These are phyloP conservation scores for Jatropha curcas DNA, from an alignment of 345 rosid genomes.

Conservation along the genomic window DNA sequence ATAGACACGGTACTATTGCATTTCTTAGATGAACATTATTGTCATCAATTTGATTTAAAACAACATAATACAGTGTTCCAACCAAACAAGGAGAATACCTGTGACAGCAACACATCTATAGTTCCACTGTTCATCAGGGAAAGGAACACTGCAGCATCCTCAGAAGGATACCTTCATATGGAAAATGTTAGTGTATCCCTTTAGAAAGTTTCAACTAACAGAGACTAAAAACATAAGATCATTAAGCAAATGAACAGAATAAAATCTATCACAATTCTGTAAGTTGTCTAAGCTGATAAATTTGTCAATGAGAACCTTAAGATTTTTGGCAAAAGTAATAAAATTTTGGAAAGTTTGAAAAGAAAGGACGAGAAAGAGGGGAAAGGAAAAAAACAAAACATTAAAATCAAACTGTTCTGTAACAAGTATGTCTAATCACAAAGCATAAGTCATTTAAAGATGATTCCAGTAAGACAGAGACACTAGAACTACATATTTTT, in stretches of 20 bases:
- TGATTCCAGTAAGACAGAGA: too few species aligned
- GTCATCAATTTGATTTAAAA: background rate
- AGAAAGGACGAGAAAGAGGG: background rate
- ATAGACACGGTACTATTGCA: background rate
- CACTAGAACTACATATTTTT: too few species aligned
- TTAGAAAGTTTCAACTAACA: conserved; percentile 1
- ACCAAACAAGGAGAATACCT: conserved; percentile 35
- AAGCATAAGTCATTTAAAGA: too few species aligned
- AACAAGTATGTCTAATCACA: background rate
- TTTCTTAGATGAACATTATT: background rate
- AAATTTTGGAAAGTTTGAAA: background rate
- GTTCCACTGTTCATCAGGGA: conserved; percentile 47
- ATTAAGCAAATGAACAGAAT: background rate
- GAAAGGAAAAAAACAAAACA: background rate
- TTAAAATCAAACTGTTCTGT: background rate
- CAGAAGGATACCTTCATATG: conserved; percentile 40
- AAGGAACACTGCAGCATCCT: conserved; percentile 32
- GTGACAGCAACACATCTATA: conserved; percentile 45
- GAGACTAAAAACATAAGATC: background rate
- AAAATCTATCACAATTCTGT: background rate
- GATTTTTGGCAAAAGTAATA: background rate
- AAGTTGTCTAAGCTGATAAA: background rate
- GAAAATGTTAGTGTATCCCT: conserved; percentile 6
- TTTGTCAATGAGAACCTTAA: background rate
- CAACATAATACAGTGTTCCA: background rate